phyloP scores from a whole-genome alignment of 805 yeast genomes.

The Vanderwaltozyma polyspora region DNA sequence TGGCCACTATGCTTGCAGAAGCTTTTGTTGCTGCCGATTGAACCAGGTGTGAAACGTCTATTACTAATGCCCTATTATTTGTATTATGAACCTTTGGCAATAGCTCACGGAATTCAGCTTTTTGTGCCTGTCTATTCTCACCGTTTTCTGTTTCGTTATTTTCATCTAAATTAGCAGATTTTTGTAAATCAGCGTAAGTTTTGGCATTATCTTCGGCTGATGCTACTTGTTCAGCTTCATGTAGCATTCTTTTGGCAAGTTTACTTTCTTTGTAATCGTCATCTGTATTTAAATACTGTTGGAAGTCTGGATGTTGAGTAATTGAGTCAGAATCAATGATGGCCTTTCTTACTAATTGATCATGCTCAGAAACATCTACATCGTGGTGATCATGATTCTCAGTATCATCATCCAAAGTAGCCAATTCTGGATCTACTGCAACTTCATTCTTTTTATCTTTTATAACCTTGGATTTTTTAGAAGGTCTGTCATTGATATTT shows the following conservation, averaged over 20 bases:
- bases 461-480: conserved; percentile 1
- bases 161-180: conserved; percentile 7
- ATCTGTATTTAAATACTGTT: conserved; percentile 25
- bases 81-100: conserved; percentile 18
- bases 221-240: conserved; percentile 2
- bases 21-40: conserved; percentile 37
- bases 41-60: conserved; percentile 32
- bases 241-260: conserved; percentile 5
- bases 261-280: conserved; percentile 12
- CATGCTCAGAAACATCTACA: conserved; percentile 39
- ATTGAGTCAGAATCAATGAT: conserved; percentile 57
- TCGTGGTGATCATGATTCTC: background rate
- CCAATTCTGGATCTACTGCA: conserved; percentile 49
- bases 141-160: no score
- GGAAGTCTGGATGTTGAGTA: conserved; percentile 35
- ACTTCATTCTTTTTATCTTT: conserved; percentile 7
- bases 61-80: conserved; percentile 8
- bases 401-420: conserved; percentile 34
- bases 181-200: conserved; percentile 10
- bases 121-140: conserved; percentile 5
- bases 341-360: conserved; percentile 58
- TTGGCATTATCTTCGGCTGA: conserved; percentile 4
- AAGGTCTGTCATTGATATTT: conserved; percentile 3
- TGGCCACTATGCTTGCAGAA: conserved; percentile 22
- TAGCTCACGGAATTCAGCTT: conserved; percentile 15